Base-by-base conservation (phyloP, 768 basidiomycete genomes). In the Filobasidium wieringae region DNA sequence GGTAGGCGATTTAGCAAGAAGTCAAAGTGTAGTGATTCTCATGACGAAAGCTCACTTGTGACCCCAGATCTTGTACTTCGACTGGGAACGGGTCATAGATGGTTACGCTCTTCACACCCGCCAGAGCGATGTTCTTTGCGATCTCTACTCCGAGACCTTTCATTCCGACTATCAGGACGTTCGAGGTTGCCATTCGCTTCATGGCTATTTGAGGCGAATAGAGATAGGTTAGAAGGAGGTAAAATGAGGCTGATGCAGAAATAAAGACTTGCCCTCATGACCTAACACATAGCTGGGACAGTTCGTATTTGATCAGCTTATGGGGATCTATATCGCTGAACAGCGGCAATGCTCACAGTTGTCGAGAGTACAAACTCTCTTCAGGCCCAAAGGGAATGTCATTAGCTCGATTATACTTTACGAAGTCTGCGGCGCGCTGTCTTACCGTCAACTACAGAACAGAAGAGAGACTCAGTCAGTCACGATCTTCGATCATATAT, bases 101-200 rank as follows among this genome's bases (percentile, higher is more conserved):
- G 5, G 92, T 92, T 30, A 97, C 93, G 6, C 88, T 90, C 76
- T 95, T 97, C 51, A 99, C 95, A 57, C 95, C 95, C 50, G 95
- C 95, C 55, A 99, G 79, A 55, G 82, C 85, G 56, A 96, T 79
- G 71, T 99, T 89, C 79, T 99, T 99, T 61, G 95, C 93, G 68
- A 97, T 95, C 76, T 99, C 95, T 58, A 88, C 88, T 43, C 95
- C 93, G 58, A 99, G 76, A 54, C 95, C 95, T 58, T 86, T 84
- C 69, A 90, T 75, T 9, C 95, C 95, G 45, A 95, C 84, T 62
- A 99, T 83, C 62, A 99, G 81, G 39, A 97, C 86, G 70, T 95
- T 95, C 34, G 92, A 96, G 15, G 81, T 79, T 7, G 95, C 93
- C 95, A 99, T 97, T 70, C 84, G 85, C 80, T 95, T 95, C 95